A percentile compares a stretch with the other conserved stretches of the same genome.
Evolutionary conservation across 1,284 basidiomycete species (phyloP).

Genomic region (Fistulina hepatica): DNA sequence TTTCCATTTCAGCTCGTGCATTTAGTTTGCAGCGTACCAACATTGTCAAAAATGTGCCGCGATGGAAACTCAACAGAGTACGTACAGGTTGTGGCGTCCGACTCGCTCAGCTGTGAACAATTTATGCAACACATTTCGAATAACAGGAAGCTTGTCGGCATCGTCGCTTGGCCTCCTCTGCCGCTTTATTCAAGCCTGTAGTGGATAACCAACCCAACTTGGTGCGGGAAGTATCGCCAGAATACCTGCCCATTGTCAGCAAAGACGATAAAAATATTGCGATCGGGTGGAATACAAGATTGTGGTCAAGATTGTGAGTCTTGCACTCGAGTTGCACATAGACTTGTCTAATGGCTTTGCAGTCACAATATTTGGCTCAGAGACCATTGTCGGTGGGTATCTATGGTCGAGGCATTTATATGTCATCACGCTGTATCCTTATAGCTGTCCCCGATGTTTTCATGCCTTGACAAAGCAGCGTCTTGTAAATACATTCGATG

Average conservation of each 20-base stretch:
- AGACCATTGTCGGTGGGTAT: slow-evolving; percentile 60
- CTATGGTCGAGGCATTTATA: background rate
- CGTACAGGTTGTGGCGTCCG: too few relatives aligned
- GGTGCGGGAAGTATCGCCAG: slow-evolving; percentile 10
- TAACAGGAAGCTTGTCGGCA: too few relatives aligned
- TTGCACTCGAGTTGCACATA: background rate
- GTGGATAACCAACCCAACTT: too few relatives aligned
- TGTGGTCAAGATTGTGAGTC: slow-evolving; percentile 62
- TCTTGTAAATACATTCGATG: slow-evolving; percentile 76
- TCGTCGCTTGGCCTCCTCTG: too few relatives aligned
- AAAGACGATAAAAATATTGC: slow-evolving; percentile 49
- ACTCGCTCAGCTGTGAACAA: too few relatives aligned
- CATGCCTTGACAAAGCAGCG: slow-evolving; percentile 88
- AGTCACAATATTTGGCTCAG: slow-evolving; percentile 42
- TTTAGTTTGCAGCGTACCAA: too few relatives aligned
- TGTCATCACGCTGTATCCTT: background rate
- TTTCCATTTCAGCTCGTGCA: too few relatives aligned
- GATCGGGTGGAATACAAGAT: slow-evolving; percentile 55
- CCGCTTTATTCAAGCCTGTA: too few relatives aligned
- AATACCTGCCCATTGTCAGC: slow-evolving; percentile 44
- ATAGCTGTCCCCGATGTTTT: slow-evolving; percentile 67
- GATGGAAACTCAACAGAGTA: too few relatives aligned
- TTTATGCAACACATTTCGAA: too few relatives aligned
- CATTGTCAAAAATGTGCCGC: too few relatives aligned
- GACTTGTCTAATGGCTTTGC: slow-evolving; percentile 1